phyloP scores from a whole-genome alignment of 305 asterid species.

The Solanum hybrid region DNA sequence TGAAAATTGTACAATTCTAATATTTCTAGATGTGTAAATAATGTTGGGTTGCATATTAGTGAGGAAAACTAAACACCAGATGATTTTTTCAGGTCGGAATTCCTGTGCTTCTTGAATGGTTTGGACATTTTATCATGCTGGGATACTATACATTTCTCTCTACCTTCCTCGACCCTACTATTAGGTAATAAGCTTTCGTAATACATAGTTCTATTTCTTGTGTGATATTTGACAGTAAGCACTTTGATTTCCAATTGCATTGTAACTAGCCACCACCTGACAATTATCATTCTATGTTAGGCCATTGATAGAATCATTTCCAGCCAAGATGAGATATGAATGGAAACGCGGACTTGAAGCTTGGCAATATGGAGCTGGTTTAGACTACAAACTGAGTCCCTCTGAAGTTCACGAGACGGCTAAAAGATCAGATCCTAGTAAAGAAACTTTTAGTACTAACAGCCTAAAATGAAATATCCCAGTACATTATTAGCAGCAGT shows the following conservation, averaged over 20 bases:
- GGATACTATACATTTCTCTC: slow-evolving; percentile 83
- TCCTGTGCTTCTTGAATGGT: slow-evolving; percentile 76
- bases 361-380: slow-evolving; percentile 96
- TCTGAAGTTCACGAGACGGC: not conserved
- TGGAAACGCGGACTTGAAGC: slow-evolving; percentile 84
- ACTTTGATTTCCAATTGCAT: not conserved
- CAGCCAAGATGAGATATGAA: slow-evolving; percentile 46
- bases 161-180: slow-evolving; percentile 51
- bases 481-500: not conserved
- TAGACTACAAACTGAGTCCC: slow-evolving; percentile 50
- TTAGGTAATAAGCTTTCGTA: slow-evolving; percentile 37
- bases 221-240: not conserved
- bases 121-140: slow-evolving; percentile 74
- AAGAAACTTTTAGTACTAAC: not conserved
- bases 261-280: not conserved
- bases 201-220: not conserved
- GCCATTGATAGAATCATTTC: slow-evolving; percentile 43
- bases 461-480: not conserved
- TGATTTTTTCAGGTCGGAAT: slow-evolving; percentile 55
- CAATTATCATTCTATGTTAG: slow-evolving; percentile 17
- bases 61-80: not conserved
- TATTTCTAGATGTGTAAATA: not conserved
- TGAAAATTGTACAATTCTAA: not conserved
- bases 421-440: not conserved
- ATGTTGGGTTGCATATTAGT: not conserved